Evolutionary conservation across 1,284 basidiomycete genomes (phyloP).

Genomic region (Lentinula novae-zelandiae): DNA sequence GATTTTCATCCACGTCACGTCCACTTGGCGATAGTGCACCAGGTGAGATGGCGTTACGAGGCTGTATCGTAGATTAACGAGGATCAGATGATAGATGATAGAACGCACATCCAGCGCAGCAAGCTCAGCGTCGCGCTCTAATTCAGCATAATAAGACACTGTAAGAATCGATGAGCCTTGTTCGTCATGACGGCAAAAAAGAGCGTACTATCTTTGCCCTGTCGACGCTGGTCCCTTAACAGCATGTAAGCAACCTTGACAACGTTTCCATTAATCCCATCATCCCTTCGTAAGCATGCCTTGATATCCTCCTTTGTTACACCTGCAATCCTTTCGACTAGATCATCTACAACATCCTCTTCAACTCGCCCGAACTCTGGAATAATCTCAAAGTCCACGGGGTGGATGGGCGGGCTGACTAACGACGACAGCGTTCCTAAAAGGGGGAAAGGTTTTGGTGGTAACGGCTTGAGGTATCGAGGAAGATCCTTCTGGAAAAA

Average conservation of each 20-base stretch:
- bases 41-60: slow-evolving; percentile 66
- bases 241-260: slow-evolving; percentile 97
- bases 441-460: slow-evolving; percentile 75
- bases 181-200: background rate
- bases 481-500: slow-evolving; percentile 88
- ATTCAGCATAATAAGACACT: slow-evolving; percentile 76
- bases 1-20: slow-evolving; percentile 63
- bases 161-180: slow-evolving; percentile 3
- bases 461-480: slow-evolving; percentile 82
- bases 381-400: slow-evolving; percentile 72
- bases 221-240: slow-evolving; percentile 83
- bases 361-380: slow-evolving; percentile 87
- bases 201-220: slow-evolving; percentile 74
- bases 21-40: slow-evolving; percentile 46
- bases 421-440: slow-evolving; percentile 69
- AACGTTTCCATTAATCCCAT: slow-evolving; percentile 84
- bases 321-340: slow-evolving; percentile 72
- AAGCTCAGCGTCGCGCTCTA: slow-evolving; percentile 76
- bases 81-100: background rate
- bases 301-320: slow-evolving; percentile 84
- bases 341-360: slow-evolving; percentile 83
- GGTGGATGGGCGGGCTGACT: slow-evolving; percentile 49
- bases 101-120: slow-evolving; percentile 72
- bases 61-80: slow-evolving; percentile 35
- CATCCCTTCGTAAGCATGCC: slow-evolving; percentile 78